A percentile compares a stretch with the other conserved stretches of the same genome.
Evolutionary conservation across 2,329 filamentous ascomycete species (phyloP).

Genomic region (Cyclaneusma minus): DNA sequence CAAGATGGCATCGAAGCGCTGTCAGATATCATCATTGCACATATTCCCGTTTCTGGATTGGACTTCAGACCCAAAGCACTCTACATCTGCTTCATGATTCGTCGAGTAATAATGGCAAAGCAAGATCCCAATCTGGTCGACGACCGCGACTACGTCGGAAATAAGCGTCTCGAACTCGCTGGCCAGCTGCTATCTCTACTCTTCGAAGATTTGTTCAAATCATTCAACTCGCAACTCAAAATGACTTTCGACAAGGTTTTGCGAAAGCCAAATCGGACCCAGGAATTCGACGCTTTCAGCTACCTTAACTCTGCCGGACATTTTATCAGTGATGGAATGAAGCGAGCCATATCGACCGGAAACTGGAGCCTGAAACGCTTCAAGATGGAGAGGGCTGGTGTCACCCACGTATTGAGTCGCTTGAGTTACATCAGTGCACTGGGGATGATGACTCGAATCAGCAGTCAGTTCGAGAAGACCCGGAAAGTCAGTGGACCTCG

Average conservation of each 20-base stretch:
- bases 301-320: constrained; percentile 75
- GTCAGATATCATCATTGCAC: constrained; percentile 83
- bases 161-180: constrained; percentile 88
- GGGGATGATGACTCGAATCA: constrained; percentile 99
- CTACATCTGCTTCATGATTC: constrained; percentile 93
- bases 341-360: constrained; percentile 88
- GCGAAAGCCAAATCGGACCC: constrained; percentile 81
- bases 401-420: constrained; percentile 89
- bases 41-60: constrained; percentile 79
- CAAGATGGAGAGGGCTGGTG: constrained; percentile 93
- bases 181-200: constrained; percentile 85
- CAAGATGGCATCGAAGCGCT: constrained; percentile 89
- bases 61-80: constrained; percentile 96
- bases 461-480: constrained; percentile 97
- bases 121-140: constrained; percentile 83
- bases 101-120: constrained; percentile 87
- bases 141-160: constrained; percentile 94
- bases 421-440: constrained; percentile 92
- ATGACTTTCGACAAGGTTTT: constrained; percentile 89
- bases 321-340: constrained; percentile 83
- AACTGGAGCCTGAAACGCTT: constrained; percentile 98
- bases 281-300: constrained; percentile 73
- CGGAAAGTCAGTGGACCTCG: constrained; percentile 90
- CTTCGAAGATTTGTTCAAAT: constrained; percentile 97
- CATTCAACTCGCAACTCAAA: constrained; percentile 78